Percentiles rank a stretch among this genome's conserved stretches.
These are phyloP conservation scores for Epichloe coenophiala DNA, from an alignment of 2,329 filamentous ascomycete species.

Conservation along the genomic window DNA sequence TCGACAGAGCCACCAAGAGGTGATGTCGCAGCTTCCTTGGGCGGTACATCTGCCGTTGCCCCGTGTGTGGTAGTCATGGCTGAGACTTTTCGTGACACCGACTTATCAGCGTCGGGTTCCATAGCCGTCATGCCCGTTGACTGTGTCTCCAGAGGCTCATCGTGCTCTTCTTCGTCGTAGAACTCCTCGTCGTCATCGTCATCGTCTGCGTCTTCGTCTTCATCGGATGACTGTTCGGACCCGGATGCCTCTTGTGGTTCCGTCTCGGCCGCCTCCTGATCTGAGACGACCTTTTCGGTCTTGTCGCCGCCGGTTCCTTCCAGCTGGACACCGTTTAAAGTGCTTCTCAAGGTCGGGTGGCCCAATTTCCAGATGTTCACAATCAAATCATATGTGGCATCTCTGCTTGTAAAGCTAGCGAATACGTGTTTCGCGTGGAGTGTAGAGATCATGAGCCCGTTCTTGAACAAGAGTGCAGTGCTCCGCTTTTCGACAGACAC, in stretches of 20 bases:
- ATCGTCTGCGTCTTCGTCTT: conserved; percentile 51
- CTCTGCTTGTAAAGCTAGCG: conserved; percentile 84
- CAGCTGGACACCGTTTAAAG: conserved; percentile 73
- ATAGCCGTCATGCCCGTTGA: conserved; percentile 24
- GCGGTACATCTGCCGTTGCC: conserved; percentile 26
- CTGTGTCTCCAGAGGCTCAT: conserved; percentile 53
- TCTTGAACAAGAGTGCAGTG: conserved; percentile 90
- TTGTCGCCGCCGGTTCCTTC: conserved; percentile 78
- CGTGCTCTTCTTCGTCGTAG: conserved; percentile 68
- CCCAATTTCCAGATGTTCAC: conserved; percentile 98
- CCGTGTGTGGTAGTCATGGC: conserved; percentile 32
- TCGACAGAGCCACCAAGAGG: conserved; percentile 37
- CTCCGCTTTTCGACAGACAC: conserved; percentile 94
- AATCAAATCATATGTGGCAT: conserved; percentile 92
- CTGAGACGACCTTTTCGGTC: conserved; percentile 64
- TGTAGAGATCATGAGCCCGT: conserved; percentile 93
- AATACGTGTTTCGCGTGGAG: conserved; percentile 92
- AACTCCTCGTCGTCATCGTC: conserved; percentile 53
- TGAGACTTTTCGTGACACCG: conserved; percentile 59
- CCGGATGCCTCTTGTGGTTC: conserved; percentile 39
- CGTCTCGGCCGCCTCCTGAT: conserved; percentile 20
- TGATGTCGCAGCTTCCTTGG: conserved; percentile 28
- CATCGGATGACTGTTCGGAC: conserved; percentile 51
- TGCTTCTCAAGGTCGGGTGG: conserved; percentile 82
- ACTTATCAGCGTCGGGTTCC: conserved; percentile 46